These are phyloP conservation scores for Cordyceps militaris DNA, from an alignment of 2,329 filamentous ascomycete genomes.

Conservation along the genomic window DNA sequence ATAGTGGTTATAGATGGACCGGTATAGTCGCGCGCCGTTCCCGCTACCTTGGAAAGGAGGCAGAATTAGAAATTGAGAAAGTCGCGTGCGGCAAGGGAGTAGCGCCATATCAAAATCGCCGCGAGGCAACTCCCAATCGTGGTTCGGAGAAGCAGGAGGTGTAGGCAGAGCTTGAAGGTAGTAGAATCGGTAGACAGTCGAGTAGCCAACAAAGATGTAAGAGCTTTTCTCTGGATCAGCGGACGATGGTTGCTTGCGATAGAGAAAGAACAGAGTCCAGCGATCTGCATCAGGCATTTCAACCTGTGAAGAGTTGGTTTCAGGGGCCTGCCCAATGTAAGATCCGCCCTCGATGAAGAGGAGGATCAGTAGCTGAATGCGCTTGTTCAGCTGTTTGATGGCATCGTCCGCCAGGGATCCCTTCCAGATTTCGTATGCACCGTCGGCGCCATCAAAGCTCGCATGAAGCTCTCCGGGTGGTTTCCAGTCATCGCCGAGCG, in stretches of 20 bases:
- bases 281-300: slow-evolving; percentile 68
- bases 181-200: slow-evolving; percentile 85
- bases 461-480: slow-evolving; percentile 71
- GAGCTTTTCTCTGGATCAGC: slow-evolving; percentile 39
- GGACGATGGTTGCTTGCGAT: slow-evolving; percentile 50
- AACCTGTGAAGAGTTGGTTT: slow-evolving; percentile 50
- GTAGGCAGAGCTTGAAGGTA: slow-evolving; percentile 46
- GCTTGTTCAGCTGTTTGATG: slow-evolving; percentile 65
- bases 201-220: slow-evolving; percentile 85
- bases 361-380: slow-evolving; percentile 75
- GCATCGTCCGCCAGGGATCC: slow-evolving; percentile 63
- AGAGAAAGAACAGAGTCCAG: slow-evolving; percentile 90
- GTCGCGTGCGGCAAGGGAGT: slow-evolving; percentile 70
- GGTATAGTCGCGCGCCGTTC: slow-evolving; percentile 74
- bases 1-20: slow-evolving; percentile 65
- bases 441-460: slow-evolving; percentile 53
- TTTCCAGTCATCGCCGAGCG: slow-evolving; percentile 41
- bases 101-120: slow-evolving; percentile 45
- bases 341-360: slow-evolving; percentile 93
- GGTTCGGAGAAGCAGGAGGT: slow-evolving; percentile 30
- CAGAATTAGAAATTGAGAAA: slow-evolving; percentile 89
- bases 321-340: slow-evolving; percentile 48
- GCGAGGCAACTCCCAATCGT: slow-evolving; percentile 38
- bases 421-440: slow-evolving; percentile 77
- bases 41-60: slow-evolving; percentile 79